Base-by-base conservation (phyloP, 345 rosid species). In the Melaleuca quinquenervia region DNA sequence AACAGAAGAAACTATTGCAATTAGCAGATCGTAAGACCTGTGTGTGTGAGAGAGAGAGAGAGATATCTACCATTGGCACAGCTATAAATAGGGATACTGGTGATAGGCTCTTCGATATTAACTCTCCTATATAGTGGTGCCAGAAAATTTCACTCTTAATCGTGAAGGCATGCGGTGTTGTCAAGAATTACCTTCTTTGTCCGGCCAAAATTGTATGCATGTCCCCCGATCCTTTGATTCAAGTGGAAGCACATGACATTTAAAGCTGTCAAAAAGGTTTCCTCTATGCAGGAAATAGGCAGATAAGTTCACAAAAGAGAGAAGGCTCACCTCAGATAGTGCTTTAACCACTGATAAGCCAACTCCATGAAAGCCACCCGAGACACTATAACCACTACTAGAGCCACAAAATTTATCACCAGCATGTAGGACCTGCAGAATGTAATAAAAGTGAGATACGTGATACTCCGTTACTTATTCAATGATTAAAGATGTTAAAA, bases 331-430 rank as follows among this genome's bases (percentile, higher is more conserved):
- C 99, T 96, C 97, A 52, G 99, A 98, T 91, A 96, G 91, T 49
- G 98, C 99, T 91, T 98, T 98, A 50, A 98, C 99, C 87, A 98
- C 99, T 18, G 99, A 98, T 88, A 98, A 92, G 85, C 99, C 99
- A 49, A 98, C 99, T 86, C 99, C 99, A 85, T 96, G 99, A 75
- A 98, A 88, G 82, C 99, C 99, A 84, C 99, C 99, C 85, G 99
- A 98, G 52, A 98, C 98, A 87, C 91, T 94, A 85, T 98, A 98
- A 52, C 99, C 99, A 91, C 99, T 96, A 85, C 96, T 94, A 51
- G 95, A 91, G 86, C 99, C 99, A 84, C 99, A 99, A 94, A 96
- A 98, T 88, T 98, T 98, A 32, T 98, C 99, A 76, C 99, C 99
- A 84, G 99, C 99, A 85, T 98, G 99, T 90, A 98, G 90, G 87